phyloP scores from a whole-genome alignment of 139 green algal genomes.

The Chlorella sp. region DNA sequence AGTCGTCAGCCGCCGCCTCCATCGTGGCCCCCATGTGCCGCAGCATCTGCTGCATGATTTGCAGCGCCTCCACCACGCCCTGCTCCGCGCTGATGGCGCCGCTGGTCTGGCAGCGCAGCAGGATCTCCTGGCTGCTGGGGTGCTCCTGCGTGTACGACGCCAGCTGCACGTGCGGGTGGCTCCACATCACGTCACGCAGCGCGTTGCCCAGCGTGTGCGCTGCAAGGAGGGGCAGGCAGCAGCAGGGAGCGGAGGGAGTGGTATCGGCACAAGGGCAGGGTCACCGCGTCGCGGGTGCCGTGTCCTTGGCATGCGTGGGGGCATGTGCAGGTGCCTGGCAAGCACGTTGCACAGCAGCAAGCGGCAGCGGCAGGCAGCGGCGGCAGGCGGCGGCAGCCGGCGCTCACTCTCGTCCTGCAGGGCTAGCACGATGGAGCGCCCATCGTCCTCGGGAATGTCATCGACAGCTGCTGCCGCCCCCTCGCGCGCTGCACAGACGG shows the following conservation, averaged over 20 bases:
- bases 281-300: too few relatives aligned
- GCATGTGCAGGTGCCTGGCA: too few relatives aligned
- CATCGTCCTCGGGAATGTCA: background rate
- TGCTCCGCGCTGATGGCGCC: constrained; percentile 38
- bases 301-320: too few relatives aligned
- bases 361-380: background rate
- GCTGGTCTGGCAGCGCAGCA: constrained; percentile 48
- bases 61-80: constrained; percentile 37
- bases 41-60: constrained; percentile 44
- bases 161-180: constrained; percentile 48
- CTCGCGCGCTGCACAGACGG: too few relatives aligned
- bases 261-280: too few relatives aligned
- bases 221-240: constrained; percentile 3
- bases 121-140: constrained; percentile 35
- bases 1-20: background rate
- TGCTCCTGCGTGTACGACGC: constrained; percentile 50
- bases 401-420: constrained; percentile 25
- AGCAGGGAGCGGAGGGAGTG: background rate
- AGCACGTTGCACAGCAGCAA: background rate
- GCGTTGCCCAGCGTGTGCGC: constrained; percentile 54
- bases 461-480: background rate
- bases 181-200: constrained; percentile 51
- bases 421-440: constrained; percentile 4
- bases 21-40: constrained; percentile 19
- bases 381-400: background rate